phyloP scores from a whole-genome alignment of 116 monocot species.

The Posidonia oceanica region DNA sequence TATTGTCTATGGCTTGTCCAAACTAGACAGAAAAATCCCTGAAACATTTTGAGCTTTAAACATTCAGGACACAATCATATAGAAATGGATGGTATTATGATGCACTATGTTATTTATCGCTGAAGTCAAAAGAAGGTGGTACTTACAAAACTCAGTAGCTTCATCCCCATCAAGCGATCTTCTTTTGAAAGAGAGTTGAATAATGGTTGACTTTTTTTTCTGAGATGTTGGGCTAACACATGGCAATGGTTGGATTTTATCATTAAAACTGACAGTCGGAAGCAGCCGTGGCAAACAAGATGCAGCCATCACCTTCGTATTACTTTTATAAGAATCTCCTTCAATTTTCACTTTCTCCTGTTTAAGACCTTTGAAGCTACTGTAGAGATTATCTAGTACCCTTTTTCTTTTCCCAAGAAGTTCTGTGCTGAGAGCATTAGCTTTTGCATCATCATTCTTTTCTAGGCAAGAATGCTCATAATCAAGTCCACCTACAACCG shows the following conservation, averaged over 20 bases:
- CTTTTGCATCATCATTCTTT: conserved; percentile 19
- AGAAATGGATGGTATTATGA: too few species aligned
- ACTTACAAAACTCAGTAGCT: conserved; percentile 51
- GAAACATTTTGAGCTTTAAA: too few species aligned
- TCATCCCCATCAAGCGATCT: conserved; percentile 63
- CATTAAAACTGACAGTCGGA: conserved; percentile 65
- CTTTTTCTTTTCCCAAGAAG: conserved; percentile 27
- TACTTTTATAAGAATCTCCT: conserved; percentile 3
- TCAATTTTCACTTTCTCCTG: conserved; percentile 19
- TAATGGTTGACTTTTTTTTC: conserved; percentile 57
- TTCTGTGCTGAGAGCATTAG: conserved; percentile 10
- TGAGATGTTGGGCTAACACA: conserved; percentile 21
- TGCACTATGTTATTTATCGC: too few species aligned
- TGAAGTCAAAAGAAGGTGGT: too few species aligned
- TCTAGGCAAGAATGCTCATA: conserved; percentile 5
- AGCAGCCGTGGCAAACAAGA: conserved; percentile 31
- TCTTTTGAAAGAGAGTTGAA: conserved; percentile 76
- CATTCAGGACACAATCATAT: too few species aligned
- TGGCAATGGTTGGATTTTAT: conserved; percentile 37
- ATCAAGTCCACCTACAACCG: conserved; percentile 9
- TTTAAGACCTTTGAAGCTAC: conserved; percentile 31
- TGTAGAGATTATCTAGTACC: conserved; percentile 19
- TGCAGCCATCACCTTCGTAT: conserved; percentile 17
- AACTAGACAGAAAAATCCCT: too few species aligned
- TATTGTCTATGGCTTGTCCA: too few species aligned